Evolutionary conservation across 2,329 filamentous ascomycete species (phyloP).

Genomic region (Stachybotrys chartarum): DNA sequence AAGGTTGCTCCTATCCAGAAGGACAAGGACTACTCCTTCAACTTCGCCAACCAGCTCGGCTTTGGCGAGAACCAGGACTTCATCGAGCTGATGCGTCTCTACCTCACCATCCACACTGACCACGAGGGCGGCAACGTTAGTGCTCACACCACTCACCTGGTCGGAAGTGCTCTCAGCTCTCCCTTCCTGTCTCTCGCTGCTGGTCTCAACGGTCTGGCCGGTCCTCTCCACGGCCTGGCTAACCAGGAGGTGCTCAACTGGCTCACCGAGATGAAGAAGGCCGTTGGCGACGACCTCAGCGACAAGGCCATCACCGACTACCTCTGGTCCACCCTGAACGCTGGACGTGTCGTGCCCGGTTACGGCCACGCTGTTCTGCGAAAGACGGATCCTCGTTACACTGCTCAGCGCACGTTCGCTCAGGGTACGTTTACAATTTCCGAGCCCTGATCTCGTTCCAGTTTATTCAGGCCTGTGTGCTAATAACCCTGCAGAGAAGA

Average conservation of each 20-base stretch:
- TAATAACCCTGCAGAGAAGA: slow-evolving; percentile 52
- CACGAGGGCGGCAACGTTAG: slow-evolving; percentile 99
- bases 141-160: slow-evolving; percentile 97
- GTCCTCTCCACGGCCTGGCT: slow-evolving; percentile 95
- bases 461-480: slow-evolving; percentile 4
- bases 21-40: slow-evolving; percentile 99
- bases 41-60: slow-evolving; percentile 99
- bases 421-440: slow-evolving; percentile 37
- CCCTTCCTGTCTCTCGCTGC: slow-evolving; percentile 95
- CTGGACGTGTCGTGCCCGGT: slow-evolving; percentile 91
- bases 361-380: slow-evolving; percentile 98
- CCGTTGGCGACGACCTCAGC: slow-evolving; percentile 86
- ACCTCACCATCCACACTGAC: slow-evolving; percentile 99
- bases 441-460: not conserved
- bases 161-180: slow-evolving; percentile 92
- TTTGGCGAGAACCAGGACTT: slow-evolving; percentile 95
- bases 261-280: slow-evolving; percentile 98
- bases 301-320: slow-evolving; percentile 97
- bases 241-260: slow-evolving; percentile 99
- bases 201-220: slow-evolving; percentile 95
- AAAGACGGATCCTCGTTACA: slow-evolving; percentile 99
- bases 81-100: slow-evolving; percentile 95
- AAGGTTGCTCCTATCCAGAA: slow-evolving; percentile 95
- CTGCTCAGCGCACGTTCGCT: slow-evolving; percentile 95
- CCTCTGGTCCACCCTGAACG: slow-evolving; percentile 95